Base-by-base conservation (phyloP, 192 early-diverging fungal genomes). In the Backusella westeae region DNA sequence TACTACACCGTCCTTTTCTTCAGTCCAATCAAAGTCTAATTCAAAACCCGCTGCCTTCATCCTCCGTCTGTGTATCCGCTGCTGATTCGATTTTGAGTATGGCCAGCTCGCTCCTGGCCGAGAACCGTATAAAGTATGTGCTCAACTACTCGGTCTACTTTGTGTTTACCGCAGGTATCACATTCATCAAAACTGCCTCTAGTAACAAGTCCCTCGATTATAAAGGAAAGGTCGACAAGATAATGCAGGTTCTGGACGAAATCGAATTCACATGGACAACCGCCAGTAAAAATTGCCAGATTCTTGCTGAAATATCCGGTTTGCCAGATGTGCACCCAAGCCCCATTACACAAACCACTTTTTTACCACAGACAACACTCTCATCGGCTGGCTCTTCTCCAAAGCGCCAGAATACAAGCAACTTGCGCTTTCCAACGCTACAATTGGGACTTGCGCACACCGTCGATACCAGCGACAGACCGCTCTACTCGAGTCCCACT, bases 1-100 rank as follows among this genome's bases (percentile, higher is more conserved):
- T 89, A 36, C 46, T 89, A 39, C 88, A 89, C 72, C 84, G 87
- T 10, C 87, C 84, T 0, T 89, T 87, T 70, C 83, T 82, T 74
- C 74, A 67, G 74, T 17, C 72, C 8, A 74, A 71, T 53, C 68
- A 73, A 34, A 46, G 41, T 44, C 46, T 68, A 52, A 70, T 75
- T 12, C 73, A 68, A 19, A 59, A 21, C 34, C 41, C n/a, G 23
- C 71, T 74, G n/a, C 81, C 77, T 56, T 76, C 75, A 2, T 34
- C 71, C 34, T 76, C 75, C 32, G 72, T 78, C 9, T 81, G 80
- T 67, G 56, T 72, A 3, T 56, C 42, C 7, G 67, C 77, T 15
- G 81, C 81, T 6, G 75, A 75, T n/a, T 46, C 71, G 3, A 78
- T 82, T 14, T 34, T 82, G 23, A 29, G 71, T 41, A 75, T 82